Evolutionary conservation across 192 early-diverging fungal genomes (phyloP), one percentile per base, ranked within the genome.

Genomic region (Obelidium mucronatum): DNA sequence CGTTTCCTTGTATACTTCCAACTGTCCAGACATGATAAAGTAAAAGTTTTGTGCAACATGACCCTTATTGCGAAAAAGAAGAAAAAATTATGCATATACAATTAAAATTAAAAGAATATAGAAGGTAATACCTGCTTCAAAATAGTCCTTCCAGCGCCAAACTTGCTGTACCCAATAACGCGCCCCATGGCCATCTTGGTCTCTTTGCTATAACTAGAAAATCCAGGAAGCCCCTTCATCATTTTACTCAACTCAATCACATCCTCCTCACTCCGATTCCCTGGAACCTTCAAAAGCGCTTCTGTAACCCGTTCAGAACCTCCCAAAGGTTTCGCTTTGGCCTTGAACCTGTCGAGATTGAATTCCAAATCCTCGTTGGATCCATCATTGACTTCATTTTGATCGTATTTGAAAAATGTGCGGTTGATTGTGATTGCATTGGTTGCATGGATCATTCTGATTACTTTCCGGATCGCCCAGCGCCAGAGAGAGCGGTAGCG

Each of bases 21-120:
- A 24, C 17, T 51, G 19, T 48, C 66, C 66, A 15, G 39, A 30
- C 24, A 67, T 39, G 24, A 67, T 31, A 39, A 28, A 51, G 0
- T 67, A 67, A 52, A 67, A 67, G 36, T 51, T 67, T 24, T 51
- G 39, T 48, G 66, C 66, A 28, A 51, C 40, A 51, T 67, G 66
- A 33, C 66, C 66, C 44, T 65, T 15, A 48, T 15, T 48, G 19
- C 44, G 44, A 6, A 15, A 19, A 19, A n/a, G n/a, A n/a, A n/a
- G n/a, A n/a, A 0, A 15, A 17, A 48, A 19, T 48, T 15, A 48
- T 48, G 19, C 11, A 48, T 17, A 48, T 6, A 15, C 44, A 48
- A 48, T 48, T 0, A 48, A 48, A 65, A 22, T 30, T 65, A 36
- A 65, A 37, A 65, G 39, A 17, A 30, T 15, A 17, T 17, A 15